Evolutionary conservation across 768 basidiomycete genomes (phyloP).

Genomic region (Leccinum uliginosum): DNA sequence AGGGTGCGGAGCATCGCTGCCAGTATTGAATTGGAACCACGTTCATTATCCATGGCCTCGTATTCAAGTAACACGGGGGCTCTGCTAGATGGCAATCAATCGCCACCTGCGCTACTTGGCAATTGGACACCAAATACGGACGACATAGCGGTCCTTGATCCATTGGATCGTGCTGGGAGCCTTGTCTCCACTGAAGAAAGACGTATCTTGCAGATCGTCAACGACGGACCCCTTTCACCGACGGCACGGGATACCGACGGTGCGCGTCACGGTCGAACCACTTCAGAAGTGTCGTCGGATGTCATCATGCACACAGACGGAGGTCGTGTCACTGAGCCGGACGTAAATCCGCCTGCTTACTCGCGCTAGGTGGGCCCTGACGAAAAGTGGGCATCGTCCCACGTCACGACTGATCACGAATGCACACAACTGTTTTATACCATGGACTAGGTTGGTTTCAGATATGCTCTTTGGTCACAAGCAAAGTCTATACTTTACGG

Average conservation of each 20-base stretch:
- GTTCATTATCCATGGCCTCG: conserved; percentile 22
- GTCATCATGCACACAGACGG: conserved; percentile 28
- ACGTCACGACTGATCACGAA: conserved; percentile 14
- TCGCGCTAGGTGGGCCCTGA: conserved; percentile 11
- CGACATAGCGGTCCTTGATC: conserved; percentile 14
- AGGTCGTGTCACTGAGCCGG: conserved; percentile 9
- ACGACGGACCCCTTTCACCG: conserved; percentile 22
- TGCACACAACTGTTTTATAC: background rate
- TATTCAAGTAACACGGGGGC: conserved; percentile 11
- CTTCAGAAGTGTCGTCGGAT: conserved; percentile 1
- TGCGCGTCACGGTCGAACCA: background rate
- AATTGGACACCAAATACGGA: conserved; percentile 21
- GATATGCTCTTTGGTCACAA: conserved; percentile 3
- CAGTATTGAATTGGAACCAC: conserved; percentile 8
- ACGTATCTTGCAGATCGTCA: conserved; percentile 27
- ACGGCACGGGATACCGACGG: conserved; percentile 4
- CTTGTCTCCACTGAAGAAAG: conserved; percentile 19
- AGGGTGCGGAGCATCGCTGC: conserved; percentile 4
- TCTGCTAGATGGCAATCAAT: background rate
- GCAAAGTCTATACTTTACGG: conserved; percentile 13
- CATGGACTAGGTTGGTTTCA: conserved; percentile 9
- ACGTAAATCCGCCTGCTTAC: conserved; percentile 23
- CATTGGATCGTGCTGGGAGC: conserved; percentile 18
- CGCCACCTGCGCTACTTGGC: conserved; percentile 1
- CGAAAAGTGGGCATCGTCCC: conserved; percentile 1